phyloP scores from a whole-genome alignment of 1,139 yeast genomes.

The Suhomyces wounanorum region DNA sequence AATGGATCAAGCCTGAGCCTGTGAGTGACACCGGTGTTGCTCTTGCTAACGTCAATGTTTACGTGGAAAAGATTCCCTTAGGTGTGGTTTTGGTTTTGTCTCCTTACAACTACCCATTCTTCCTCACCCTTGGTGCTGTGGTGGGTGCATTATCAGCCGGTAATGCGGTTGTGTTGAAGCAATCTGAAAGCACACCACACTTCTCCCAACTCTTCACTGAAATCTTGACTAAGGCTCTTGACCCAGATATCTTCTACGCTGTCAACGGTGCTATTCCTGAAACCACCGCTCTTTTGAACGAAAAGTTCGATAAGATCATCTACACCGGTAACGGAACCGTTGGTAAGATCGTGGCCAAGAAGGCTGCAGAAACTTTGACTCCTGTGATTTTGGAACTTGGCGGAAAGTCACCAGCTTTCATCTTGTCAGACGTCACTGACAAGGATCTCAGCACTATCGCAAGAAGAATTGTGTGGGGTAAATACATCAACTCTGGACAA shows the following conservation, averaged over 20 bases:
- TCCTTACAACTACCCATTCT: slow-evolving; percentile 87
- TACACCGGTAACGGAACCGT: slow-evolving; percentile 82
- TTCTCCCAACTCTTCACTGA: slow-evolving; percentile 58
- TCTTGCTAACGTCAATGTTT: slow-evolving; percentile 49
- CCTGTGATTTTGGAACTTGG: slow-evolving; percentile 86
- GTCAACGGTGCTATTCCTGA: slow-evolving; percentile 78
- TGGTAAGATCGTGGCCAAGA: slow-evolving; percentile 74
- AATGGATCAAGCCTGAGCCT: slow-evolving; percentile 60
- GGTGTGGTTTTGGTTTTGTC: slow-evolving; percentile 77
- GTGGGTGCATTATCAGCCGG: slow-evolving; percentile 89
- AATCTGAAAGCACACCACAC: slow-evolving; percentile 72
- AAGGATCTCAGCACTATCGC: slow-evolving; percentile 56
- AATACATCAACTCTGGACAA: slow-evolving; percentile 83
- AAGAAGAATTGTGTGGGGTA: slow-evolving; percentile 74
- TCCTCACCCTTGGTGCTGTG: slow-evolving; percentile 65
- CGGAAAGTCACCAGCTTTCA: slow-evolving; percentile 86
- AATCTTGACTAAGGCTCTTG: slow-evolving; percentile 54
- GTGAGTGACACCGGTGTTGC: slow-evolving; percentile 48
- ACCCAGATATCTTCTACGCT: slow-evolving; percentile 57
- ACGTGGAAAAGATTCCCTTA: slow-evolving; percentile 65
- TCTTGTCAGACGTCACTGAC: slow-evolving; percentile 53
- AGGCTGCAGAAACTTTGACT: slow-evolving; percentile 82
- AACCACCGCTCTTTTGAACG: slow-evolving; percentile 63
- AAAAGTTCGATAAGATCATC: slow-evolving; percentile 78
- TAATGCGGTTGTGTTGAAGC: slow-evolving; percentile 78